Evolutionary conservation across 164 flowering plant species (phyloP).

Genomic region (Vitis rotundifolia): DNA sequence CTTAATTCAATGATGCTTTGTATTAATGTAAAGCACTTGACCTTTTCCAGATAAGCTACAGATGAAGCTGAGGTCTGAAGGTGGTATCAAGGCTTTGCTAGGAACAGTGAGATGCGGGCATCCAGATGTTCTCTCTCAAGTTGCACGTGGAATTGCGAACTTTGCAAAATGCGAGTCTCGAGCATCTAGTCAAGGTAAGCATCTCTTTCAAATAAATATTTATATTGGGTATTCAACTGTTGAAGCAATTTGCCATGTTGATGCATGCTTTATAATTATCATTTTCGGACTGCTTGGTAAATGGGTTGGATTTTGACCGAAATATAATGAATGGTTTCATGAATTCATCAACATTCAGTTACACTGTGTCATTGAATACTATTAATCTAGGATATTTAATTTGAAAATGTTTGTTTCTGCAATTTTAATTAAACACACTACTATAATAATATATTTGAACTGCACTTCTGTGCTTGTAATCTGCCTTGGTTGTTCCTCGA

Average conservation of each 20-base stretch:
- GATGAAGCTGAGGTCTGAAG: conserved; percentile 72
- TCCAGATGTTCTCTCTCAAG: conserved; percentile 97
- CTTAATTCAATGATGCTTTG: background rate
- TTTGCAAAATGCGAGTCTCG: conserved; percentile 98
- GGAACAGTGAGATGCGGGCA: conserved; percentile 95
- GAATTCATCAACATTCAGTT: no score
- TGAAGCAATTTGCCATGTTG: background rate
- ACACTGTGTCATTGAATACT: no score
- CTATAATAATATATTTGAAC: no score
- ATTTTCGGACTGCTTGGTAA: no score
- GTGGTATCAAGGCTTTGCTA: conserved; percentile 90
- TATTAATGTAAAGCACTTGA: no score
- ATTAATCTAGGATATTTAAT: no score
- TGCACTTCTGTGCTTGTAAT: no score
- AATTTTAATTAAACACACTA: no score
- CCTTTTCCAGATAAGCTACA: conserved; percentile 72
- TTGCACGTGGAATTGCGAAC: conserved; percentile 96
- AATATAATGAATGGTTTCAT: no score
- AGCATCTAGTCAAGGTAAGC: conserved; percentile 77
- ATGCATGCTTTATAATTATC: background rate
- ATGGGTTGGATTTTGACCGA: no score
- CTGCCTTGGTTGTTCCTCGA: no score
- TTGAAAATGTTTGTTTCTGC: no score
- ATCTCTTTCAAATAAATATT: background rate
- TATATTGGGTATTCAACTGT: background rate